Evolutionary conservation across 2,329 filamentous ascomycete species (phyloP).

Genomic region (Phialocephala subalpina): DNA sequence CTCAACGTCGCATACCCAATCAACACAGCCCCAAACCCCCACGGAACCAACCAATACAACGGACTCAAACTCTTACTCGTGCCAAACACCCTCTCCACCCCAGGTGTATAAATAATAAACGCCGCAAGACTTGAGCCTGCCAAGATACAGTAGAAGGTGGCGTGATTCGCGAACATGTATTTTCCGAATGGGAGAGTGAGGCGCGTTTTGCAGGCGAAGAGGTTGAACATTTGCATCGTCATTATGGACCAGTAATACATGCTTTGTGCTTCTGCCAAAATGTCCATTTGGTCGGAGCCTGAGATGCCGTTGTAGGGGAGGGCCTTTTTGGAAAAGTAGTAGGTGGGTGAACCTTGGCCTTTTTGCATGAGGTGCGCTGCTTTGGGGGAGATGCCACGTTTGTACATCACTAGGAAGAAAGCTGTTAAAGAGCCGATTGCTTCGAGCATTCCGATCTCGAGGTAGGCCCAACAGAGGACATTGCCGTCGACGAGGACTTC

Average conservation of each 20-base stretch:
- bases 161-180: constrained; percentile 32
- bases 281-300: constrained; percentile 25
- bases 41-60: constrained; percentile 29
- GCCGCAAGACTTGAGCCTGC: constrained; percentile 24
- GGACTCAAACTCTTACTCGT: constrained; percentile 22
- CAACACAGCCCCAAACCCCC: constrained; percentile 27
- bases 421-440: constrained; percentile 20
- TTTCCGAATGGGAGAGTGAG: constrained; percentile 28
- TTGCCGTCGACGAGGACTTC: constrained; percentile 31
- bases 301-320: constrained; percentile 26
- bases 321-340: constrained; percentile 25
- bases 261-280: constrained; percentile 29
- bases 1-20: constrained; percentile 26
- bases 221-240: constrained; percentile 34
- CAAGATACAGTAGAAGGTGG: constrained; percentile 30
- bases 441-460: constrained; percentile 32
- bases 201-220: constrained; percentile 32
- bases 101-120: constrained; percentile 32
- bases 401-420: constrained; percentile 29
- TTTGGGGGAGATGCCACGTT: constrained; percentile 26
- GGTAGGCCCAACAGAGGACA: constrained; percentile 30
- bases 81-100: constrained; percentile 30
- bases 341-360: constrained; percentile 22
- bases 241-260: constrained; percentile 34
- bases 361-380: constrained; percentile 32